Conservation (phyloP, 805 yeast species). For the Spathaspora arborariae region DNA sequence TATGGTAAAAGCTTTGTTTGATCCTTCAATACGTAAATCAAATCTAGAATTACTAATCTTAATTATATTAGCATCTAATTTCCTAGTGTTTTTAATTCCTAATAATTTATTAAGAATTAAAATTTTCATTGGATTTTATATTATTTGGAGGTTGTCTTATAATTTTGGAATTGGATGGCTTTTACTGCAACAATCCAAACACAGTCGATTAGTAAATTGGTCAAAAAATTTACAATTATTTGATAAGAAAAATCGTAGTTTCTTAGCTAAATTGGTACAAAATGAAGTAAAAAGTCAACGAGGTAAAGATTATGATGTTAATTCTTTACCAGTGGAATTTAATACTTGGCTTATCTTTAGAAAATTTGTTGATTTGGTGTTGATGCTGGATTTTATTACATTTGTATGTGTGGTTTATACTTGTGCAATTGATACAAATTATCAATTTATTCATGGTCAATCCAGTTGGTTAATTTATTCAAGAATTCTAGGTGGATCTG, state of each 20-base stretch:
- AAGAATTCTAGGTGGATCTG: slow-evolving; percentile 56
- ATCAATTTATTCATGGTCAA: slow-evolving; percentile 39
- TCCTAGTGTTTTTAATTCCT: slow-evolving; percentile 26
- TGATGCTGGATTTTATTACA: slow-evolving; percentile 81
- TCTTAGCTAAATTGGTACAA: slow-evolving; percentile 35
- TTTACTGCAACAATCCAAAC: slow-evolving; percentile 61
- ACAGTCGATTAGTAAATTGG: slow-evolving; percentile 50
- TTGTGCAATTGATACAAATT: slow-evolving; percentile 35
- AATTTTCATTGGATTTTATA: slow-evolving; percentile 51
- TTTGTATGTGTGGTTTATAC: slow-evolving; percentile 63
- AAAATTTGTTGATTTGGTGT: slow-evolving; percentile 72
- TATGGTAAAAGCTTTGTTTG: slow-evolving; percentile 77
- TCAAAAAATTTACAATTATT: slow-evolving; percentile 32
- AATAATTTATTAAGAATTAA: slow-evolving; percentile 22
- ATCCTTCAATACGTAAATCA: slow-evolving; percentile 70
- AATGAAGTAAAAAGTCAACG: slow-evolving; percentile 36
- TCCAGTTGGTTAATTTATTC: slow-evolving; percentile 40
- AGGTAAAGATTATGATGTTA: slow-evolving; percentile 29
- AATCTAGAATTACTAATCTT: slow-evolving; percentile 61
- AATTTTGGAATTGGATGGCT: slow-evolving; percentile 78
- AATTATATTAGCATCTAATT: slow-evolving; percentile 27
- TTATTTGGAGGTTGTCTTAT: slow-evolving; percentile 73
- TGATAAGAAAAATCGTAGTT: slow-evolving; percentile 22
- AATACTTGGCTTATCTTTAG: slow-evolving; percentile 81
- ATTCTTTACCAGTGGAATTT: slow-evolving; percentile 59